These are phyloP conservation scores for Sugiyamaella mastotermitis DNA, from an alignment of 805 yeast species.

Conservation along the genomic window DNA sequence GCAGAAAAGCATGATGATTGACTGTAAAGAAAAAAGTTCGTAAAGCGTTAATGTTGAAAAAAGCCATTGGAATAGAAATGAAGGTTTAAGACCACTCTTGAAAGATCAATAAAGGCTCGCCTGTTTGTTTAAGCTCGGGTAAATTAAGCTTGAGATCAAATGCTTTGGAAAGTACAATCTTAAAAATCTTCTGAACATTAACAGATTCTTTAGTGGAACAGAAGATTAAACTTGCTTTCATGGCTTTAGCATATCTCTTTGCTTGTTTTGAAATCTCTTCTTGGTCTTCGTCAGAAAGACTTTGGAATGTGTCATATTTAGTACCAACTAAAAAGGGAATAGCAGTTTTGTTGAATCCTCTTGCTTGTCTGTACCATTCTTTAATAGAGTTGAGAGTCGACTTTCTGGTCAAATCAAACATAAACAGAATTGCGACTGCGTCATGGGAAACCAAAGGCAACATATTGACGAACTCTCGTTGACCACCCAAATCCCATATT, in stretches of 20 bases:
- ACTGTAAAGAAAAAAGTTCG: background rate
- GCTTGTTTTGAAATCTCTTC: slow-evolving; percentile 78
- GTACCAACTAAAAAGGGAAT: slow-evolving; percentile 91
- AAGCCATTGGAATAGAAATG: no score
- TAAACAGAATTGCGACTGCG: slow-evolving; percentile 83
- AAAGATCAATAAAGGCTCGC: slow-evolving; percentile 87
- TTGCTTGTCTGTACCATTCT: slow-evolving; percentile 91
- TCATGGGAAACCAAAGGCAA: slow-evolving; percentile 86
- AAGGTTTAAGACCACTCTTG: slow-evolving; percentile 30
- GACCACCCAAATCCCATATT: slow-evolving; percentile 96
- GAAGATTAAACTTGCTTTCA: slow-evolving; percentile 79
- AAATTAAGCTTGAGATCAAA: slow-evolving; percentile 78
- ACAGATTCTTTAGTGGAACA: slow-evolving; percentile 90
- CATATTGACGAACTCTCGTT: slow-evolving; percentile 92
- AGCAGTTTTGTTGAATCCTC: slow-evolving; percentile 85
- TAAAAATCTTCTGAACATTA: slow-evolving; percentile 89
- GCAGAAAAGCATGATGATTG: no score
- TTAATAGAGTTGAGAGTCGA: slow-evolving; percentile 81
- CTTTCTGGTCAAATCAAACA: slow-evolving; percentile 85
- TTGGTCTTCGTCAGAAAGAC: slow-evolving; percentile 73
- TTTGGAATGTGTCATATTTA: slow-evolving; percentile 82
- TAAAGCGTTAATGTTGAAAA: background rate
- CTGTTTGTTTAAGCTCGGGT: slow-evolving; percentile 76
- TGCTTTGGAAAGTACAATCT: slow-evolving; percentile 82
- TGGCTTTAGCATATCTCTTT: slow-evolving; percentile 76